These are phyloP conservation scores for Ophiostoma ulmi DNA, from an alignment of 2,329 filamentous ascomycete genomes.

Conservation along the genomic window DNA sequence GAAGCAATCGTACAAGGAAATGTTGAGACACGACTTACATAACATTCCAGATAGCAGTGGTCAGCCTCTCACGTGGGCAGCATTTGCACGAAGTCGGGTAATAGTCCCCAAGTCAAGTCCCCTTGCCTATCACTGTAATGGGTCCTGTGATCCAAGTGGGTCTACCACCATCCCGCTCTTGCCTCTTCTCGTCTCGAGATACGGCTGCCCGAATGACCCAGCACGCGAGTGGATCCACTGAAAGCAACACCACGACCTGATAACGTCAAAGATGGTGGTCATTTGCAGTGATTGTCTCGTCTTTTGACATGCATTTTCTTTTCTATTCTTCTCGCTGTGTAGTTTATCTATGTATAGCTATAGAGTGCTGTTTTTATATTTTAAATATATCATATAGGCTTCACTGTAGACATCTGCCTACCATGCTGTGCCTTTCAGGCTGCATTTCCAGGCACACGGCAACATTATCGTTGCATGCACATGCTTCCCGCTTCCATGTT, in stretches of 20 bases:
- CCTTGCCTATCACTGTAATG: conserved; percentile 14
- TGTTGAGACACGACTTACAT: conserved; percentile 6
- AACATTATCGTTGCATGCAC: not conserved
- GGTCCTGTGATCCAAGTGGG: conserved; percentile 15
- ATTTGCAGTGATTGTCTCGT: not conserved
- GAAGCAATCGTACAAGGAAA: not conserved
- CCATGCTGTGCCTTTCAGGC: not conserved
- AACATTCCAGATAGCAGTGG: conserved; percentile 5
- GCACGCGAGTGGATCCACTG: not conserved
- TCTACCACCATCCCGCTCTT: not conserved
- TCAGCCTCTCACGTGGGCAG: conserved; percentile 20
- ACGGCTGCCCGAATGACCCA: not conserved
- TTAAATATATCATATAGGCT: too few relatives aligned
- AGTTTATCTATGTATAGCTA: not conserved
- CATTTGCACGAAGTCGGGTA: conserved; percentile 7
- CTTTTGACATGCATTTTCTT: not conserved
- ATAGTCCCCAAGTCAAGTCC: not conserved
- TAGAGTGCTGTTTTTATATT: too few relatives aligned
- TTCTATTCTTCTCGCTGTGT: not conserved
- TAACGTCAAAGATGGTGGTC: not conserved
- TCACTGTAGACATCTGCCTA: too few relatives aligned
- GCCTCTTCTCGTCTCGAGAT: not conserved
- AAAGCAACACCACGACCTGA: not conserved
- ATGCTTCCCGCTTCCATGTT: conserved; percentile 1
- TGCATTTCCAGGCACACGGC: not conserved